A percentile compares a stretch with the other conserved stretches of the same genome.
Conservation (phyloP, 2,329 filamentous ascomycete genomes). For the Diaporthe australafricana region DNA sequence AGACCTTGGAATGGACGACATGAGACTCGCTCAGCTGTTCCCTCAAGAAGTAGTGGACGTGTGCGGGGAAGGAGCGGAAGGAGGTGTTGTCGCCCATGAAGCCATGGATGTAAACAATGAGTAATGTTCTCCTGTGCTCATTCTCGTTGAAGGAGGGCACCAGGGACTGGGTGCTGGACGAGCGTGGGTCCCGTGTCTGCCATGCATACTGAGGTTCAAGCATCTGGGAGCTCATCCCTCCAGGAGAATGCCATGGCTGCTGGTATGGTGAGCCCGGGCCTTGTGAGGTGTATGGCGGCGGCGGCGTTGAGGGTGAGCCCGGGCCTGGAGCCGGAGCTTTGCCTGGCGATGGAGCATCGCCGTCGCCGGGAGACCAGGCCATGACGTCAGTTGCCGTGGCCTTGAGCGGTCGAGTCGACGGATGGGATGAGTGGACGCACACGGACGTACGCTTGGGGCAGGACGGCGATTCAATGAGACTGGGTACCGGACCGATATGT, state of each 20-base stretch:
- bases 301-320: conserved; percentile 25
- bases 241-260: conserved; percentile 30
- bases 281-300: conserved; percentile 28
- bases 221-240: neutral
- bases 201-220: conserved; percentile 35
- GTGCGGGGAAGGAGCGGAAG: conserved; percentile 88
- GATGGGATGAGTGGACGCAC: neutral
- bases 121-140: conserved; percentile 64
- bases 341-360: conserved; percentile 3
- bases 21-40: conserved; percentile 77
- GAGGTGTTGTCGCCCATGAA: conserved; percentile 64
- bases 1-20: conserved; percentile 87
- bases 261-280: conserved; percentile 19
- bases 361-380: conserved; percentile 18
- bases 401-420: neutral
- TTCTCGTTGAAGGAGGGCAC: conserved; percentile 50
- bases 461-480: conserved; percentile 1
- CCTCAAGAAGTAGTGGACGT: conserved; percentile 82
- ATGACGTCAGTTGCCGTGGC: conserved; percentile 34
- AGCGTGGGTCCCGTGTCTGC: conserved; percentile 54
- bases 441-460: conserved; percentile 4
- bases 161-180: conserved; percentile 61
- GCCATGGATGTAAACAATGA: conserved; percentile 66
- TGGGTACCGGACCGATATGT: neutral
- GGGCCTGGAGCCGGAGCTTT: conserved; percentile 11